Conservation (phyloP, 1,139 yeast genomes). For the Blastobotrys raffinosifermentans region DNA sequence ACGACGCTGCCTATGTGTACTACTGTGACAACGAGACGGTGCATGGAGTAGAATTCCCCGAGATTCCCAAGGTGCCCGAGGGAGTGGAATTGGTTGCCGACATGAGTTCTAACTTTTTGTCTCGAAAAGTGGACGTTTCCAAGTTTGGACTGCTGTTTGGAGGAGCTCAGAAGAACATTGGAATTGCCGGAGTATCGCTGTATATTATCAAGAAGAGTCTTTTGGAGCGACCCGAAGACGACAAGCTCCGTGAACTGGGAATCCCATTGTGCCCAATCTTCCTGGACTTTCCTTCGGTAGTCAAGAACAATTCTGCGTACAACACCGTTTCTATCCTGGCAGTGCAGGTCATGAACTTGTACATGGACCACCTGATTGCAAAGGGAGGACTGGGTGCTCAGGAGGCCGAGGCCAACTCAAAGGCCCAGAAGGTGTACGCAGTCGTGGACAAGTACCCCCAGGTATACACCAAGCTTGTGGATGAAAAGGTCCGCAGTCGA, state of each 20-base stretch:
- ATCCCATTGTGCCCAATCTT: conserved; percentile 84
- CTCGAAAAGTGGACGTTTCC: conserved; percentile 71
- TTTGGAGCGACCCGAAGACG: conserved; percentile 61
- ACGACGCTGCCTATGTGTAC: conserved; percentile 74
- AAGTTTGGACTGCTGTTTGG: conserved; percentile 74
- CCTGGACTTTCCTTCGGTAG: conserved; percentile 79
- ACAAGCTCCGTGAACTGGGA: conserved; percentile 49
- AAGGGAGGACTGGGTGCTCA: conserved; percentile 60
- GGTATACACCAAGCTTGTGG: conserved; percentile 63
- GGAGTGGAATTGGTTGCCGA: conserved; percentile 85
- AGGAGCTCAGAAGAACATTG: conserved; percentile 98
- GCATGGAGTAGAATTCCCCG: conserved; percentile 80
- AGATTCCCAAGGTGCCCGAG: conserved; percentile 47
- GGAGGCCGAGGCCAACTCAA: conserved; percentile 50
- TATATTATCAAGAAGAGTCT: conserved; percentile 81
- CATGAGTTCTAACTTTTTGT: conserved; percentile 87
- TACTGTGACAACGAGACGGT: conserved; percentile 97
- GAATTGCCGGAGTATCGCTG: conserved; percentile 89
- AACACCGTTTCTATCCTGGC: conserved; percentile 94
- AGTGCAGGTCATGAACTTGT: conserved; percentile 76
- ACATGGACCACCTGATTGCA: conserved; percentile 52
- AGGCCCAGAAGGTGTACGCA: conserved; percentile 56
- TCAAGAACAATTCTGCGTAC: conserved; percentile 83
- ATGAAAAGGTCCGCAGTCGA: conserved; percentile 57
- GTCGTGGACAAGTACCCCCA: conserved; percentile 61